Percentiles rank a stretch among this genome's conserved stretches.
Evolutionary conservation across 106 monocot genomes (phyloP).

Genomic region (Vanilla planifolia): DNA sequence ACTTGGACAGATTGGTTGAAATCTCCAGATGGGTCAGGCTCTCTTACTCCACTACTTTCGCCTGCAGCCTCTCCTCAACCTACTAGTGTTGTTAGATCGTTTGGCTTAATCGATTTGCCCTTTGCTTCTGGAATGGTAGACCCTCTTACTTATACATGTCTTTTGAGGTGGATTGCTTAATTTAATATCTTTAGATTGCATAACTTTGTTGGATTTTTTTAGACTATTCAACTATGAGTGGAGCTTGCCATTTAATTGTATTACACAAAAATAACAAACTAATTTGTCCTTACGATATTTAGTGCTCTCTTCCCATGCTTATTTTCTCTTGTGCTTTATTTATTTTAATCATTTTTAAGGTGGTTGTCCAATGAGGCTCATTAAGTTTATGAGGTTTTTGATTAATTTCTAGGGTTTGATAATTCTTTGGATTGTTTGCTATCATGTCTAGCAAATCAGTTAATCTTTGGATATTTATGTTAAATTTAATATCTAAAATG

Average conservation of each 20-base stretch:
- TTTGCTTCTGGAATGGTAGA: constrained; percentile 50
- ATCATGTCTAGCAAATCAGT: too few species aligned
- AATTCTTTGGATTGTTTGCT: too few species aligned
- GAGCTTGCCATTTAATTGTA: neutral
- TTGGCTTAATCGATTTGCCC: constrained; percentile 30
- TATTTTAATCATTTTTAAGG: too few species aligned
- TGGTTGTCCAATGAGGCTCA: too few species aligned
- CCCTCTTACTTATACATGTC: neutral
- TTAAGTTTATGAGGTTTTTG: too few species aligned
- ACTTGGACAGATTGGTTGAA: constrained; percentile 64
- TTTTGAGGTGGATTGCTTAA: neutral
- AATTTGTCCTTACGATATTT: too few species aligned
- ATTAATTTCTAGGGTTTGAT: too few species aligned
- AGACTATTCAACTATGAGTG: neutral
- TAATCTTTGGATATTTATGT: too few species aligned
- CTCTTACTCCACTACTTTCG: constrained; percentile 29
- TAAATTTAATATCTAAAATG: too few species aligned
- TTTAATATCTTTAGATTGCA: neutral
- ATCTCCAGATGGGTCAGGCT: constrained; percentile 32
- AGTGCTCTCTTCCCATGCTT: too few species aligned
- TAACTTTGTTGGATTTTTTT: neutral
- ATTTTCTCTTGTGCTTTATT: too few species aligned
- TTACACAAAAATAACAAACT: too few species aligned
- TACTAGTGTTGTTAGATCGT: constrained; percentile 25
- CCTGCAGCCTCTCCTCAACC: constrained; percentile 52